Percentiles rank a stretch among this genome's conserved stretches.
These are phyloP conservation scores for Taxawa tesnikishii DNA, from an alignment of 2,329 filamentous ascomycete genomes.

Conservation along the genomic window DNA sequence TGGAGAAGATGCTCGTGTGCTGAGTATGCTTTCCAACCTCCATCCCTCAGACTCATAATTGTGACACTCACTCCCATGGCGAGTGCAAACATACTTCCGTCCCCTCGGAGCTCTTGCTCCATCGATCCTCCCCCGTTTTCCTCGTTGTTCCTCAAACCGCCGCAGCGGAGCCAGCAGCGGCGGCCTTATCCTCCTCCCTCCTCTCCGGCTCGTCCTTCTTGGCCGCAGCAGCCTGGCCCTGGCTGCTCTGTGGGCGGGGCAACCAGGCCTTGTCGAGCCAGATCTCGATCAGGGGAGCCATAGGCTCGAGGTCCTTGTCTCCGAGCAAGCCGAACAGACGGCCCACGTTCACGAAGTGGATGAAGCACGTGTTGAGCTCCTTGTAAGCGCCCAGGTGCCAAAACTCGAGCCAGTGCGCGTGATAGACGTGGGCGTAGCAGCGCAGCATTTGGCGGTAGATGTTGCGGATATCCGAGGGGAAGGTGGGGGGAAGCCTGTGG, in stretches of 20 bases:
- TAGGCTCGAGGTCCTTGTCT: constrained; percentile 84
- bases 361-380: constrained; percentile 41
- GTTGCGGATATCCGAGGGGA: constrained; percentile 64
- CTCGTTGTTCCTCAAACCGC: too few species aligned
- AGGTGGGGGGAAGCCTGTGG: constrained; percentile 49
- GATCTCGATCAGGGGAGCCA: constrained; percentile 86
- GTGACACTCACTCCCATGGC: too few species aligned
- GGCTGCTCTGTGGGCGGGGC: constrained; percentile 29
- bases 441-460: constrained; percentile 44
- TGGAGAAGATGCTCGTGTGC: too few species aligned
- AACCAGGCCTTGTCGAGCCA: constrained; percentile 85
- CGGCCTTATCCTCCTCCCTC: too few species aligned
- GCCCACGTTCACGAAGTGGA: constrained; percentile 48
- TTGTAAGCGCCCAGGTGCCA: constrained; percentile 36
- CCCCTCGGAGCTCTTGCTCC: too few species aligned
- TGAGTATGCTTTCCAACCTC: too few species aligned
- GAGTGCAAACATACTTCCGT: too few species aligned
- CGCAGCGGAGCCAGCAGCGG: too few species aligned
- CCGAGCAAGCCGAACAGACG: constrained; percentile 69
- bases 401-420: constrained; percentile 39
- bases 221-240: constrained; percentile 5
- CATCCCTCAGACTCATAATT: too few species aligned
- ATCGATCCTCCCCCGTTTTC: too few species aligned
- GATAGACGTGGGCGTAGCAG: constrained; percentile 41
- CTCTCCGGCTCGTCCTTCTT: constrained; percentile 4